Conservation (phyloP, 1,284 basidiomycete genomes). For the Cutaneotrichosporon mucoides region DNA sequence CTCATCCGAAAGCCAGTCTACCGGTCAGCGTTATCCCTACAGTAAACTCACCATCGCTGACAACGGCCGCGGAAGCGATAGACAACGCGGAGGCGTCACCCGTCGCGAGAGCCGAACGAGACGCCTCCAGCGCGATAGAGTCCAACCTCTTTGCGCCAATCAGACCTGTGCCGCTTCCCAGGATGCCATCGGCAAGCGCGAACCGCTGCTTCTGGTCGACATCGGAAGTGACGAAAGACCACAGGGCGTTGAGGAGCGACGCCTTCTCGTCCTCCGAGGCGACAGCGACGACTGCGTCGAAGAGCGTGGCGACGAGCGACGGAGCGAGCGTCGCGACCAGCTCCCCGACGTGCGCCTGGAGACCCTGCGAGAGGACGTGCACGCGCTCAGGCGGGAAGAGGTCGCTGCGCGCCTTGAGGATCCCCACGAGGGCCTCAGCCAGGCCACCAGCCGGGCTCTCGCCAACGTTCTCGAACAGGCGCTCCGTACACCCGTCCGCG, state of each 20-base stretch:
- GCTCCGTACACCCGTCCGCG: slow-evolving; percentile 16
- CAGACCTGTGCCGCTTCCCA: slow-evolving; percentile 11
- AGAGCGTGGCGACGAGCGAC: slow-evolving; percentile 10
- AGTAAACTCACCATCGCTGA: slow-evolving; percentile 3
- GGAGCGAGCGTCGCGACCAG: slow-evolving; percentile 20
- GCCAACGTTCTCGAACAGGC: slow-evolving; percentile 8
- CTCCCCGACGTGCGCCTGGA: slow-evolving; percentile 19
- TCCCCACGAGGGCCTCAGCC: slow-evolving; percentile 21
- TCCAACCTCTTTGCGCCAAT: slow-evolving; percentile 26
- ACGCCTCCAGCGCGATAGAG: slow-evolving; percentile 29
- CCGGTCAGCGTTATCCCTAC: not conserved
- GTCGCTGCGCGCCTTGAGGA: slow-evolving; percentile 14
- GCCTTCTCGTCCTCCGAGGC: slow-evolving; percentile 5
- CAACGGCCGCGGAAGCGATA: slow-evolving; percentile 18
- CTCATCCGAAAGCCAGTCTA: slow-evolving; percentile 25
- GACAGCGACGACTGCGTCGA: slow-evolving; percentile 14
- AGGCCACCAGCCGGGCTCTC: not conserved
- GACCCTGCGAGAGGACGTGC: slow-evolving; percentile 15
- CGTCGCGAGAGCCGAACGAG: slow-evolving; percentile 25
- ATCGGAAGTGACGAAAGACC: slow-evolving; percentile 12
- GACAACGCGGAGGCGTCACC: slow-evolving; percentile 15
- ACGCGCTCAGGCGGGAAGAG: slow-evolving; percentile 18
- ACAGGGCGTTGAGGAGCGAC: slow-evolving; percentile 12
- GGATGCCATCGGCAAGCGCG: slow-evolving; percentile 15
- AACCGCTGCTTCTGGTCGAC: slow-evolving; percentile 20